phyloP scores from a whole-genome alignment of 2,329 filamentous ascomycete species.

The Pseudocercospora vitis region DNA sequence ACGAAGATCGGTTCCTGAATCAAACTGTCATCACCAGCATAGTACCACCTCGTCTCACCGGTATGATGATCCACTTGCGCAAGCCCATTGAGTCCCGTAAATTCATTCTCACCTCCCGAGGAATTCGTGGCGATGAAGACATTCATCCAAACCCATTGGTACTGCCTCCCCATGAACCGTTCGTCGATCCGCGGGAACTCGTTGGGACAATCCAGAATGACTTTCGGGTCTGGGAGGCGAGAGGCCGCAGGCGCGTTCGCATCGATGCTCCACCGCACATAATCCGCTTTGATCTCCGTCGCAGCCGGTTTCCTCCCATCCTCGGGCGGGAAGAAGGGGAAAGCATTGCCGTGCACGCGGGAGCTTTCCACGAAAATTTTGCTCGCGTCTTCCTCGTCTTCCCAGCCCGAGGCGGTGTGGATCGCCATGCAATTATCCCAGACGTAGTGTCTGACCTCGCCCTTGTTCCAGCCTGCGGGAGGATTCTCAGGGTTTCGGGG shows the following conservation, averaged over 20 bases:
- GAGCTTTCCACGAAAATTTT: conserved; percentile 43
- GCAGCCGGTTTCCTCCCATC: conserved; percentile 31
- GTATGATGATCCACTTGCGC: conserved; percentile 24
- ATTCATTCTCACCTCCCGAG: conserved; percentile 38
- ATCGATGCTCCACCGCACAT: conserved; percentile 47
- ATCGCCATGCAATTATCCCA: conserved; percentile 41
- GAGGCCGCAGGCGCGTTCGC: conserved; percentile 31
- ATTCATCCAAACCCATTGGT: conserved; percentile 45
- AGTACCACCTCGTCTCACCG: conserved; percentile 38
- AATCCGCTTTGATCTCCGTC: conserved; percentile 45
- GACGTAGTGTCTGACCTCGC: conserved; percentile 20
- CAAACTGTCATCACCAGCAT: conserved; percentile 42
- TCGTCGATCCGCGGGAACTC: conserved; percentile 52
- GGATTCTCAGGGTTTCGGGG: conserved; percentile 25
- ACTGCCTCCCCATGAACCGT: conserved; percentile 42
- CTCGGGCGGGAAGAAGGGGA: conserved; percentile 46
- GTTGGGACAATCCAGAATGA: conserved; percentile 42
- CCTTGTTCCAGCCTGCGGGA: conserved; percentile 15
- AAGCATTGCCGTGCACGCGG: conserved; percentile 46
- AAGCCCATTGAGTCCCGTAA: conserved; percentile 26
- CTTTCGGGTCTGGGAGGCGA: conserved; percentile 33
- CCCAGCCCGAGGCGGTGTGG: conserved; percentile 47
- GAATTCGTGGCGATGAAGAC: conserved; percentile 39
- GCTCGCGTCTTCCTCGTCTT: conserved; percentile 35
- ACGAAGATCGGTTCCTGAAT: conserved; percentile 59